Conservation (phyloP, 306 rosid genomes). For the Quercus bicolor region DNA sequence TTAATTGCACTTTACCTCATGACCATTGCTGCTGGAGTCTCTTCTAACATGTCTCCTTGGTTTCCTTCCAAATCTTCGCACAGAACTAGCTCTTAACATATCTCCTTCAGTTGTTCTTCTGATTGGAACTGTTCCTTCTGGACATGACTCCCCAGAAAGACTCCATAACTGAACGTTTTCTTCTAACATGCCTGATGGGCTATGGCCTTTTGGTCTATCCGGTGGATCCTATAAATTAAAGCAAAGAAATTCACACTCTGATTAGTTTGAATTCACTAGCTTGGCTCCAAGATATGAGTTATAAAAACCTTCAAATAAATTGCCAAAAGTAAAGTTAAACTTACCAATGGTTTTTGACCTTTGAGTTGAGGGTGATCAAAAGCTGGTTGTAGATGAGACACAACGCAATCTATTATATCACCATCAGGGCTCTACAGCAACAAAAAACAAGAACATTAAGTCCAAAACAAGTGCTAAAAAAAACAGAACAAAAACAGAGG, state of each 20-base stretch:
- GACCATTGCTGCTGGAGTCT: constrained; percentile 86
- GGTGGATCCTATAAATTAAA: constrained; percentile 70
- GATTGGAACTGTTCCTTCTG: constrained; percentile 90
- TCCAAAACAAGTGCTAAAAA: constrained; percentile 1
- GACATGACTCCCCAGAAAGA: constrained; percentile 67
- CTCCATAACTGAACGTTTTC: constrained; percentile 75
- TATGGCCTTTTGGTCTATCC: constrained; percentile 57
- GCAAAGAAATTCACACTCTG: background rate
- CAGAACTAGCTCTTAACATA: constrained; percentile 74
- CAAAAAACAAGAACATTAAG: background rate
- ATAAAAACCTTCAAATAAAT: background rate
- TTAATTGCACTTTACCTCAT: constrained; percentile 60
- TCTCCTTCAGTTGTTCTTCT: constrained; percentile 81
- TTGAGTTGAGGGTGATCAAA: constrained; percentile 82
- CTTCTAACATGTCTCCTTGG: constrained; percentile 58
- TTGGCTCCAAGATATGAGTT: background rate
- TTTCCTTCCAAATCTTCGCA: constrained; percentile 75
- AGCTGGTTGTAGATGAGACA: constrained; percentile 82
- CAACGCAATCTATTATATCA: constrained; percentile 83
- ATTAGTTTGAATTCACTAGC: background rate
- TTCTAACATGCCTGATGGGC: constrained; percentile 15
- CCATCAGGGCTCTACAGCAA: constrained; percentile 77
- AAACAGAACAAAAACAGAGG: constrained; percentile 26
- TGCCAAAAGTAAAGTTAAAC: background rate
- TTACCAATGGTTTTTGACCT: constrained; percentile 78